phyloP scores from a whole-genome alignment of 306 rosid species.

The Cucumis cinereus region DNA sequence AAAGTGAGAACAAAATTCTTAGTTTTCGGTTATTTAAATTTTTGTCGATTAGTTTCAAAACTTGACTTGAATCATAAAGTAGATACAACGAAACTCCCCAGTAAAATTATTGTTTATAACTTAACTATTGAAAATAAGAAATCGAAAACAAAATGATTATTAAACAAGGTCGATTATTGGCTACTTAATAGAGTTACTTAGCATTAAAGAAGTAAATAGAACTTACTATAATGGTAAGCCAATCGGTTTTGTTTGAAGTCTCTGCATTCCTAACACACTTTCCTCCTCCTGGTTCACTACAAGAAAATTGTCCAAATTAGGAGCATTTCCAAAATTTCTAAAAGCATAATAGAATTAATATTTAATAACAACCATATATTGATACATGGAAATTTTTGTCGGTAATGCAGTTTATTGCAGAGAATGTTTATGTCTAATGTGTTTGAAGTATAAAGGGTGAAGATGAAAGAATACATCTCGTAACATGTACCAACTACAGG shows the following conservation, averaged over 20 bases:
- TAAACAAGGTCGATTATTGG: too few species aligned
- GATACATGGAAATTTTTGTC: neutral
- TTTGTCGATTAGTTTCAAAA: too few species aligned
- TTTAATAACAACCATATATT: neutral
- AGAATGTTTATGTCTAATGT: neutral
- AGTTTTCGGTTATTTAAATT: too few species aligned
- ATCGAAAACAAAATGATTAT: too few species aligned
- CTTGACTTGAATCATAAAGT: too few species aligned
- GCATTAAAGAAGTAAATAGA: too few species aligned
- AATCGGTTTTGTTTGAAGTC: conserved; percentile 45
- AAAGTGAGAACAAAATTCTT: too few species aligned
- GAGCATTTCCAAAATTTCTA: neutral
- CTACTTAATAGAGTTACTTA: too few species aligned
- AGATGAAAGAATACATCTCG: neutral
- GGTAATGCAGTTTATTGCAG: neutral
- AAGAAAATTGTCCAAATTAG: neutral
- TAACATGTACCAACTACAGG: neutral
- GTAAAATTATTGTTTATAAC: too few species aligned
- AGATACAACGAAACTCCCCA: too few species aligned
- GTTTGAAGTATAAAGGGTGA: neutral
- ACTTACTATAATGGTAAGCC: conserved; percentile 81
- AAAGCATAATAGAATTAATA: neutral
- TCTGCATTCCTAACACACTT: conserved; percentile 51
- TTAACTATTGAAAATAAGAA: too few species aligned
- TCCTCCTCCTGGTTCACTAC: conserved; percentile 73